phyloP scores from a whole-genome alignment of 176 grass and related monocot species.

The Carex parvula region DNA sequence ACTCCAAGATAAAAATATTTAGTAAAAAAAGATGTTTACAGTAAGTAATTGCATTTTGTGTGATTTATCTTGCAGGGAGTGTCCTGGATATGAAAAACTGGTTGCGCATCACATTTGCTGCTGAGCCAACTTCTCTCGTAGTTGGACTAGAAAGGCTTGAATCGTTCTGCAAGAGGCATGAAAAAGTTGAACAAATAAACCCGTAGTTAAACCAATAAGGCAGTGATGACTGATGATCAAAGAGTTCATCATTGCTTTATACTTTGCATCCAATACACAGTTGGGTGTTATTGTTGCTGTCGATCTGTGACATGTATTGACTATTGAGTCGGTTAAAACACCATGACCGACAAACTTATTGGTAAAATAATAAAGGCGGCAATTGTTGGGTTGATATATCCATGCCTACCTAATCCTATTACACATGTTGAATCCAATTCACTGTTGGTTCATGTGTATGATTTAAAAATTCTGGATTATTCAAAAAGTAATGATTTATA shows the following conservation, averaged over 20 bases:
- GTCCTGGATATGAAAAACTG: conserved; percentile 29
- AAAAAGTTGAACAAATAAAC: not conserved
- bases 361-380: not conserved
- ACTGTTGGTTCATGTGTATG: not conserved
- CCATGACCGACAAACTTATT: not conserved
- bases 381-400: not conserved
- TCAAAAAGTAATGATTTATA: no score
- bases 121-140: conserved; percentile 9
- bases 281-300: not conserved
- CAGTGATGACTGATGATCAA: not conserved
- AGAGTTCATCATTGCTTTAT: not conserved
- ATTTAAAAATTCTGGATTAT: no score
- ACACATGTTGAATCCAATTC: not conserved
- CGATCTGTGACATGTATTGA: not conserved
- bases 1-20: not conserved
- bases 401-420: not conserved
- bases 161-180: conserved; percentile 25
- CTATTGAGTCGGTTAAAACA: not conserved
- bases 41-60: not conserved
- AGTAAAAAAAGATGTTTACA: not conserved
- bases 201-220: not conserved
- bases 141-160: conserved; percentile 19
- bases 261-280: not conserved
- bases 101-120: conserved; percentile 25
- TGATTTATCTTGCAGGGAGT: conserved; percentile 13